Evolutionary conservation across 2,329 filamentous ascomycete species (phyloP), one percentile per base, ranked within the genome.

Genomic region (Rhynchosporium agropyri): DNA sequence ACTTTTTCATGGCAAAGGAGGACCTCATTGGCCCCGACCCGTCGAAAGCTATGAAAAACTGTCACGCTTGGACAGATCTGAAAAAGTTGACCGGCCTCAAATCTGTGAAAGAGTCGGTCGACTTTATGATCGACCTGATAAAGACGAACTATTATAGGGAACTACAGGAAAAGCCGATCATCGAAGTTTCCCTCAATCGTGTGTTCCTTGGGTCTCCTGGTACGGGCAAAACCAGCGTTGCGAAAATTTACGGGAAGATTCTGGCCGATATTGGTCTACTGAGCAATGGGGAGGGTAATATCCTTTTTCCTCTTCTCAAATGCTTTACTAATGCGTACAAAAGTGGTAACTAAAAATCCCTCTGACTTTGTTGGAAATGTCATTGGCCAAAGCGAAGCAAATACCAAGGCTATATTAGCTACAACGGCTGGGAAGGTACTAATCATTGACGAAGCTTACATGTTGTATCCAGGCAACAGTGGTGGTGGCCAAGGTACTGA

Each of bases 381-480:
- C 0, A 65, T 94, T 0, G 90, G 90, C 0, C 77, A 81, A 1
- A 92, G 90, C 0, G 90, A 94, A 72, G 78, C 81, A 1, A 84
- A 86, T 40, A 93, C 90, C 0, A 93, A 91, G 67, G 36, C 38
- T 3, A 92, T 93, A 6, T 78, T 94, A 0, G 84, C 83, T 0
- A 77, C 85, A 0, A 86, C 88, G 0, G 67, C 82, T 0, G 90
- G 91, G 0, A 94, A 93, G 67, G 89, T 93, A 0, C 80, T 94
- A 0, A 84, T 94, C 13, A 92, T 94, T 2, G 90, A 94, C 65
- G 90, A 95, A 71, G 90, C 90, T 0, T 93, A 94, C 66, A 85
- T 86, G 40, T 78, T 94, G 0, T 83, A 80, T 51, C 74, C 76
- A 1, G 72, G 57, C 20, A 46, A 43, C 9, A 42, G 38, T 15